Evolutionary conservation across 1,284 basidiomycete genomes (phyloP).

Genomic region (Ganoderma boninense): DNA sequence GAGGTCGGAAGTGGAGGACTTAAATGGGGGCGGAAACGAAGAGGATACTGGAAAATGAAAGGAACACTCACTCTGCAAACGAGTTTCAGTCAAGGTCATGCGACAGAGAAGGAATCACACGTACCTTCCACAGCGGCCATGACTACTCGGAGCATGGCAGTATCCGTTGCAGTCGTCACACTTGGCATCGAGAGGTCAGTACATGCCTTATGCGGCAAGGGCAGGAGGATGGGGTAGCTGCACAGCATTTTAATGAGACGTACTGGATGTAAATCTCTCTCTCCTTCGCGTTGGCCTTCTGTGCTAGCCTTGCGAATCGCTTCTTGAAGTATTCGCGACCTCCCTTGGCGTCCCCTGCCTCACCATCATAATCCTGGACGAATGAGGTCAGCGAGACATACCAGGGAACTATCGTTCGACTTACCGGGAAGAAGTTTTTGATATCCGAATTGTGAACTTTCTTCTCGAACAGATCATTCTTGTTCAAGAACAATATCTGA

Average conservation of each 20-base stretch:
- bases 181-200: conserved; percentile 48
- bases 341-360: conserved; percentile 70
- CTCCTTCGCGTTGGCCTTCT: conserved; percentile 86
- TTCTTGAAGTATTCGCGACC: conserved; percentile 93
- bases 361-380: conserved; percentile 78
- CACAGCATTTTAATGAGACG: conserved; percentile 43
- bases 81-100: conserved; percentile 27
- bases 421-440: conserved; percentile 84
- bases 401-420: conserved; percentile 36
- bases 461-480: conserved; percentile 88
- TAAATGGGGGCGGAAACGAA: conserved; percentile 34
- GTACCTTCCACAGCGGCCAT: conserved; percentile 94
- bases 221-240: neutral
- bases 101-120: conserved; percentile 39
- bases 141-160: conserved; percentile 88
- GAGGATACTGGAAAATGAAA: conserved; percentile 42
- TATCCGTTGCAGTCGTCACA: conserved; percentile 94
- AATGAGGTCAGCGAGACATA: conserved; percentile 9
- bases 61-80: conserved; percentile 74
- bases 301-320: conserved; percentile 84
- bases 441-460: conserved; percentile 88
- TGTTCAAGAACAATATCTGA: conserved; percentile 92
- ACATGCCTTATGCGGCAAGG: conserved; percentile 4
- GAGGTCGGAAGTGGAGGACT: conserved; percentile 32
- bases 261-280: conserved; percentile 92